Conservation (phyloP, 106 monocot genomes). For the Allium fistulosum region DNA sequence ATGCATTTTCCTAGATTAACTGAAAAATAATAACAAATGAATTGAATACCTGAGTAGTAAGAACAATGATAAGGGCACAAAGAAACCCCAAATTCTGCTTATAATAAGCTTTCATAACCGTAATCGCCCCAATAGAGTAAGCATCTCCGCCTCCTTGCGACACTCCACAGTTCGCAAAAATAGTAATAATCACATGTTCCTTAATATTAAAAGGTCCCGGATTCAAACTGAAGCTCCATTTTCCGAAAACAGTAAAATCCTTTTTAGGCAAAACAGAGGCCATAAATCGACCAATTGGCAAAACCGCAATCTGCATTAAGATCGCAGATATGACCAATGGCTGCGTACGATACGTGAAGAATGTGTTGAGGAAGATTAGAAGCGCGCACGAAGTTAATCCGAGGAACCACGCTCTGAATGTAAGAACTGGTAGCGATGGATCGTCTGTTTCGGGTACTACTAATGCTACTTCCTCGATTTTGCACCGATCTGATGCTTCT, state of each 20-base stretch:
- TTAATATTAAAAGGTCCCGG: constrained; percentile 80
- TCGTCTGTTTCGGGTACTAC: constrained; percentile 76
- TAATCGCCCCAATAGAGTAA: constrained; percentile 62
- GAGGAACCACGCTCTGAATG: constrained; percentile 58
- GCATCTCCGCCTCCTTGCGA: constrained; percentile 52
- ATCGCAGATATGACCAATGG: constrained; percentile 59
- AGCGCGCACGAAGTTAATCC: constrained; percentile 38
- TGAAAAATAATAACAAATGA: no score
- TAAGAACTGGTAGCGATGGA: constrained; percentile 50
- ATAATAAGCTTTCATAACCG: constrained; percentile 65
- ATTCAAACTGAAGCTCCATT: constrained; percentile 40
- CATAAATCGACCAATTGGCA: constrained; percentile 63
- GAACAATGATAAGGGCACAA: constrained; percentile 48
- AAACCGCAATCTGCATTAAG: constrained; percentile 51
- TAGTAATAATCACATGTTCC: constrained; percentile 72
- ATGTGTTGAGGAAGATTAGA: constrained; percentile 66
- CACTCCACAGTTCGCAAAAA: constrained; percentile 62
- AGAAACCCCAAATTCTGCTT: constrained; percentile 40
- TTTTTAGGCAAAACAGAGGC: constrained; percentile 37
- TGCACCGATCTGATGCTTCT: constrained; percentile 10
- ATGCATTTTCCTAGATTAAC: no score
- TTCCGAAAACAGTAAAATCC: constrained; percentile 24
- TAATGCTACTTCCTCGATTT: constrained; percentile 60
- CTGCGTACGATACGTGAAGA: constrained; percentile 67
- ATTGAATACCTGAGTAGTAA: constrained; percentile 52